Evolutionary conservation across 441 rosid species (phyloP), one percentile per base, ranked within the genome.

Genomic region (Cnidoscolus chayamansa): DNA sequence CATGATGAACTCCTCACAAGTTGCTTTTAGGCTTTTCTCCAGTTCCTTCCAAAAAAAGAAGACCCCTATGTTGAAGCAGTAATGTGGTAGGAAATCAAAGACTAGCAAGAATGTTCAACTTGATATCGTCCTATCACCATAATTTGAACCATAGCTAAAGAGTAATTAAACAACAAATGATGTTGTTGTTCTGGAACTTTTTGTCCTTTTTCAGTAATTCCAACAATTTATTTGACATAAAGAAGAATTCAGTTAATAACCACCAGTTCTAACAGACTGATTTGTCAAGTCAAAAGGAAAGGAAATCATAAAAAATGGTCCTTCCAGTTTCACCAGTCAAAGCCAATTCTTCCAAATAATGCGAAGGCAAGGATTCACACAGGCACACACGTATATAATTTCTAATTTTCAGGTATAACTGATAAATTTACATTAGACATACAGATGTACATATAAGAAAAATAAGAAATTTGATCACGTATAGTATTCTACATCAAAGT

Each of bases 1-100:
- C 98, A 95, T 93, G 69, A 93, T 95, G 85, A 93, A 95, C 89
- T 95, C 99, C 86, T 95, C 99, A 59, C 98, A 95, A 54, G 97
- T 93, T 77, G 93, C 82, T 81, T 95, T 95, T 4, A 95, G 86
- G 85, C 89, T 90, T 83, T 88, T 95, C 87, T 95, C 98, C 77
- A 91, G 85, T 66, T 95, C 99, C 97, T 95, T 87, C 78, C 78
- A 80, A 79, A 74, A 40, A 6, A 40, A 78, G 63, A 48, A 49
- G 50, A 10, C n/a, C 13, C 64, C 61, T 12, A 32, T 62, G 61
- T 70, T 65, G 59, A 67, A 25, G 16, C 40, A 49, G 32, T n/a
- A 45, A 6, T 16, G 1, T 2, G 4, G 58, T 51, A 50, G n/a
- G 45, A 12, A 35, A 68, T 32, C 10, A 51, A 55, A 67, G 16